These are phyloP conservation scores for Hypomyces rosellus DNA, from an alignment of 2,329 filamentous ascomycete genomes.

Conservation along the genomic window DNA sequence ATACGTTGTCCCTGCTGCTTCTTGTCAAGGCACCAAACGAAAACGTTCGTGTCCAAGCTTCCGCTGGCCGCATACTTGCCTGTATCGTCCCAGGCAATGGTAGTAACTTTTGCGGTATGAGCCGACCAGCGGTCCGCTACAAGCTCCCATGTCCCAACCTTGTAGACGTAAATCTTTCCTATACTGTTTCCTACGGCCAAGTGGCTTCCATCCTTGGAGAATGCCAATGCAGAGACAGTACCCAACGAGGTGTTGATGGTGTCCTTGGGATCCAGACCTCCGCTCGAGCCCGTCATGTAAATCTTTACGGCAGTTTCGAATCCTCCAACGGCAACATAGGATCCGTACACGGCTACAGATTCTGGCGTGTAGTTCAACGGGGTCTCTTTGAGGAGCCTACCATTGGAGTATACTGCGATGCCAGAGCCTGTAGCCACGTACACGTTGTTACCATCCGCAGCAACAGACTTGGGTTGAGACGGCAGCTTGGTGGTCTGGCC, in stretches of 20 bases:
- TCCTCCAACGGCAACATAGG: slow-evolving; percentile 66
- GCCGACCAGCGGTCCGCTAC: slow-evolving; percentile 69
- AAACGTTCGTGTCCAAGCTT: slow-evolving; percentile 83
- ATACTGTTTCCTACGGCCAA: slow-evolving; percentile 77
- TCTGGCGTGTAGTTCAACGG: slow-evolving; percentile 60
- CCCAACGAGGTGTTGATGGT: slow-evolving; percentile 64
- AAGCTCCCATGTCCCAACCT: slow-evolving; percentile 55
- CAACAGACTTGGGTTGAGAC: slow-evolving; percentile 74
- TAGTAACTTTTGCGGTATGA: slow-evolving; percentile 52
- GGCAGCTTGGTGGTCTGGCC: slow-evolving; percentile 61
- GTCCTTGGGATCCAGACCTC: slow-evolving; percentile 47
- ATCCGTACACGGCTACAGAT: slow-evolving; percentile 62
- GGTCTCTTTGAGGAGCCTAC: slow-evolving; percentile 53
- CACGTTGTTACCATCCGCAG: slow-evolving; percentile 44
- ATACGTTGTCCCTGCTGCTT: slow-evolving; percentile 75
- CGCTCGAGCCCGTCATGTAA: slow-evolving; percentile 52
- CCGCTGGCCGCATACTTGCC: slow-evolving; percentile 78
- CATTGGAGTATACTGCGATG: slow-evolving; percentile 50
- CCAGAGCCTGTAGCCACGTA: slow-evolving; percentile 52
- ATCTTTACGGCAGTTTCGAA: slow-evolving; percentile 70
- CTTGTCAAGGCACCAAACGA: slow-evolving; percentile 80
- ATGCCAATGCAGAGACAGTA: slow-evolving; percentile 71
- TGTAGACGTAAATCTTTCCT: slow-evolving; percentile 82
- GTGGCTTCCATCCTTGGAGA: slow-evolving; percentile 69
- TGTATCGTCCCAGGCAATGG: slow-evolving; percentile 67